These are phyloP conservation scores for Vararia minispora DNA, from an alignment of 768 basidiomycete species.

Conservation along the genomic window DNA sequence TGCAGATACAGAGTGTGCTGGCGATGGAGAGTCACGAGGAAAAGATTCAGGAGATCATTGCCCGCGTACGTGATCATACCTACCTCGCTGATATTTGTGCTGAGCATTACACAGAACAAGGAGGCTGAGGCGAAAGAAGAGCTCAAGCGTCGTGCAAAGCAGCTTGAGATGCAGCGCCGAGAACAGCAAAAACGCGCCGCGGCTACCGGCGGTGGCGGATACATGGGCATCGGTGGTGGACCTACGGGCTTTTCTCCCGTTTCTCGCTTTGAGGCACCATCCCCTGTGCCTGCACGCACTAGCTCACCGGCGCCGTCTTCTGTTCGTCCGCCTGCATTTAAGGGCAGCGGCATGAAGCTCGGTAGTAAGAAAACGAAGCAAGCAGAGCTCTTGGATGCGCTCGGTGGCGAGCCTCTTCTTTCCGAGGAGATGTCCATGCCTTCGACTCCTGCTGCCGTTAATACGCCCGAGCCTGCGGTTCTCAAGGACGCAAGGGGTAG, in stretches of 20 bases:
- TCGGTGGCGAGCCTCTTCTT: constrained; percentile 65
- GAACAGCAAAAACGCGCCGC: constrained; percentile 81
- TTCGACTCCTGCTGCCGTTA: constrained; percentile 35
- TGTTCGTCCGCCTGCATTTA: constrained; percentile 73
- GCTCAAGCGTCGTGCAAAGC: constrained; percentile 93
- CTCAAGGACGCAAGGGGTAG: constrained; percentile 47
- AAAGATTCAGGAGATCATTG: constrained; percentile 97
- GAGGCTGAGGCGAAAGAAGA: constrained; percentile 99
- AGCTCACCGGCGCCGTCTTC: constrained; percentile 37
- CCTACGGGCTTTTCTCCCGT: constrained; percentile 61
- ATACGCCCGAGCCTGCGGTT: constrained; percentile 31
- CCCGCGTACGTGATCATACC: constrained; percentile 45
- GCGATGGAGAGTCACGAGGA: constrained; percentile 92
- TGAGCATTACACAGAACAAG: constrained; percentile 58
- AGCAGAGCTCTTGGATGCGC: constrained; percentile 75
- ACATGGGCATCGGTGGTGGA: constrained; percentile 57
- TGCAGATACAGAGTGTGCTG: constrained; percentile 66
- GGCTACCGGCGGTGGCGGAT: constrained; percentile 34
- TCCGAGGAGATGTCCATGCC: constrained; percentile 45
- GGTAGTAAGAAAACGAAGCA: constrained; percentile 88
- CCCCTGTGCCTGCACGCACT: constrained; percentile 29
- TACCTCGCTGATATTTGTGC: not conserved
- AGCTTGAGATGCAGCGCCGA: constrained; percentile 93
- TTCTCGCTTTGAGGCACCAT: constrained; percentile 60
- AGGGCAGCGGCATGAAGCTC: constrained; percentile 92